Conservation (phyloP, 2,329 filamentous ascomycete genomes). For the Aureobasidium mangrovei region DNA sequence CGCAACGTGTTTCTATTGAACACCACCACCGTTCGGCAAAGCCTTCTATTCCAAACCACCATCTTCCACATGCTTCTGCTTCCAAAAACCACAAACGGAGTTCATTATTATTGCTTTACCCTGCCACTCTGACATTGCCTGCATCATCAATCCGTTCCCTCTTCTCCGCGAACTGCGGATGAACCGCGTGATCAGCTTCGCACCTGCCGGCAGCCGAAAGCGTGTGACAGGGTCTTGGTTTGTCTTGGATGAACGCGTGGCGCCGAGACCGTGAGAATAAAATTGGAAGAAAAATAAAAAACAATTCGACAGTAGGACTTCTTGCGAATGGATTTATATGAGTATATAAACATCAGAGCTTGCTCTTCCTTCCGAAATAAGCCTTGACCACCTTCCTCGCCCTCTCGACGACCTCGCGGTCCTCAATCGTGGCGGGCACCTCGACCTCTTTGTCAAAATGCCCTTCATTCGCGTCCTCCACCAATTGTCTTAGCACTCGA, state of each 20-base stretch:
- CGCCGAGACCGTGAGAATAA: neutral
- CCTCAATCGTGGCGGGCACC: conserved; percentile 80
- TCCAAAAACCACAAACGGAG: no score
- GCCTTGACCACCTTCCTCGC: conserved; percentile 62
- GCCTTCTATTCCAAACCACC: neutral
- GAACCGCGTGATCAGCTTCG: neutral
- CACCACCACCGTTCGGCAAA: no score
- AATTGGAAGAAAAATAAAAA: neutral
- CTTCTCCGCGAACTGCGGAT: neutral
- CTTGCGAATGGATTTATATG: no score
- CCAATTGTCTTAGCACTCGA: conserved; percentile 68
- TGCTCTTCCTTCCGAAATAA: conserved; percentile 54
- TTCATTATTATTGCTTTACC: no score
- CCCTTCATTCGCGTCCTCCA: conserved; percentile 71
- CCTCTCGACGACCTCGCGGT: conserved; percentile 62
- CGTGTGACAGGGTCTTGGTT: neutral
- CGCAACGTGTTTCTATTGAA: neutral
- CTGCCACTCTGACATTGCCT: no score
- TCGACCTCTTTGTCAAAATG: conserved; percentile 63
- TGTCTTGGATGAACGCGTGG: conserved; percentile 8
- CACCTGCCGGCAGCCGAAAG: neutral
- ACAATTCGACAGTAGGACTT: neutral
- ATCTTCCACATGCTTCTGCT: neutral
- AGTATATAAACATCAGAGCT: conserved; percentile 17
- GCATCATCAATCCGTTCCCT: neutral